Evolutionary conservation across 148 eudicot species (phyloP).

Genomic region (Camellia lanceoleosa): DNA sequence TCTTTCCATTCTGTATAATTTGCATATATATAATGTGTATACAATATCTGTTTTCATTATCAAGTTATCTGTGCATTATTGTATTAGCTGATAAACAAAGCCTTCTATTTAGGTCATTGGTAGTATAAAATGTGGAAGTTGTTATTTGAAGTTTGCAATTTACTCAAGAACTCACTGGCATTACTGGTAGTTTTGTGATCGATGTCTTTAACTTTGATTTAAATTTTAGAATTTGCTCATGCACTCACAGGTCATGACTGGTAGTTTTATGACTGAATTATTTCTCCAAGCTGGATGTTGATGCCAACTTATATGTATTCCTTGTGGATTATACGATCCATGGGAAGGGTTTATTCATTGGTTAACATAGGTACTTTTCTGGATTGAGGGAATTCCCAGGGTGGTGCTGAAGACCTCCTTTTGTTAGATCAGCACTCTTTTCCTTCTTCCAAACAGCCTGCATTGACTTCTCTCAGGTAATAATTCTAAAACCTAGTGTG

Average conservation of each 20-base stretch:
- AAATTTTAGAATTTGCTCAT: neutral
- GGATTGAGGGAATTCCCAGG: neutral
- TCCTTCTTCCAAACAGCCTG: too few relatives aligned
- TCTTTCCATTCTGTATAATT: conserved; percentile 14
- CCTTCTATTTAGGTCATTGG: neutral
- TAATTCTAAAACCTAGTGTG: too few relatives aligned
- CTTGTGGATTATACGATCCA: neutral
- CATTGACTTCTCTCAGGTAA: too few relatives aligned
- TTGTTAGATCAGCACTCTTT: too few relatives aligned
- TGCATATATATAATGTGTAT: conserved; percentile 4
- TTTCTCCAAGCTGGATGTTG: neutral
- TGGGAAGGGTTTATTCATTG: neutral
- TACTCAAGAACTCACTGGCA: neutral
- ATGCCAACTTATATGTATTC: neutral
- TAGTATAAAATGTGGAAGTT: neutral
- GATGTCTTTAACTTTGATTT: neutral
- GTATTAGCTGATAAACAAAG: neutral
- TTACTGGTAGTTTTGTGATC: neutral
- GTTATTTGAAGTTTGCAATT: neutral
- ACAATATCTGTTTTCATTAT: neutral
- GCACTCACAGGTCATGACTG: neutral
- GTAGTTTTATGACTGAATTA: neutral
- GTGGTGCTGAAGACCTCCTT: neutral
- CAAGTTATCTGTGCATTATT: neutral
- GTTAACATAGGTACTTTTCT: neutral